These are phyloP conservation scores for Thelonectria rubi DNA, from an alignment of 2,329 filamentous ascomycete species.

Conservation along the genomic window DNA sequence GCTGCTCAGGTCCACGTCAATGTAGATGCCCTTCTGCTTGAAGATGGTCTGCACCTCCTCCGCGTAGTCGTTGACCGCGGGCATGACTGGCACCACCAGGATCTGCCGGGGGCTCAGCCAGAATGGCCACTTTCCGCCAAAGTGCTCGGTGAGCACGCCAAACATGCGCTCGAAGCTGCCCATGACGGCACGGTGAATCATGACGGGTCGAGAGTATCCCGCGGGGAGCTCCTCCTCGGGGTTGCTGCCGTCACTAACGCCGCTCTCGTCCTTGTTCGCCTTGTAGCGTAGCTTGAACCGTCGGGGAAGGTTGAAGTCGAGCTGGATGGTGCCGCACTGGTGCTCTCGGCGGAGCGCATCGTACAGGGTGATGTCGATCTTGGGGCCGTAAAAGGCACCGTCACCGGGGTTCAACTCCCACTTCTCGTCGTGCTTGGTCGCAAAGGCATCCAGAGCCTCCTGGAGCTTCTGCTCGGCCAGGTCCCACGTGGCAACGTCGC, in stretches of 20 bases:
- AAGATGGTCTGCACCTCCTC: slow-evolving; percentile 76
- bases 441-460: slow-evolving; percentile 81
- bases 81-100: slow-evolving; percentile 68
- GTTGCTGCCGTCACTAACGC: slow-evolving; percentile 55
- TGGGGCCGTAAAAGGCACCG: slow-evolving; percentile 97
- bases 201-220: slow-evolving; percentile 82
- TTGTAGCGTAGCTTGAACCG: slow-evolving; percentile 54
- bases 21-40: slow-evolving; percentile 73
- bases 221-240: slow-evolving; percentile 60
- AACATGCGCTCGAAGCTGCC: slow-evolving; percentile 74
- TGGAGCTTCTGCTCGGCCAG: slow-evolving; percentile 84
- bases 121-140: slow-evolving; percentile 88
- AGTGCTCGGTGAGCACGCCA: slow-evolving; percentile 84
- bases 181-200: slow-evolving; percentile 85
- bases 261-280: slow-evolving; percentile 61
- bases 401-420: slow-evolving; percentile 96
- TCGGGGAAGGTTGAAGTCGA: slow-evolving; percentile 80
- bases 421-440: slow-evolving; percentile 64
- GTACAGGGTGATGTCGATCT: slow-evolving; percentile 96
- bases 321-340: slow-evolving; percentile 81
- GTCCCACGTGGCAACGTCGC: slow-evolving; percentile 87
- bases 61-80: slow-evolving; percentile 81
- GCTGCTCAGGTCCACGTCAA: slow-evolving; percentile 65
- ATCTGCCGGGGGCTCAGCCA: slow-evolving; percentile 88
- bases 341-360: slow-evolving; percentile 80